A percentile compares a stretch with the other conserved stretches of the same genome.
Evolutionary conservation across 129 eudicot species (phyloP).

Genomic region (Pulicaria dysenterica): DNA sequence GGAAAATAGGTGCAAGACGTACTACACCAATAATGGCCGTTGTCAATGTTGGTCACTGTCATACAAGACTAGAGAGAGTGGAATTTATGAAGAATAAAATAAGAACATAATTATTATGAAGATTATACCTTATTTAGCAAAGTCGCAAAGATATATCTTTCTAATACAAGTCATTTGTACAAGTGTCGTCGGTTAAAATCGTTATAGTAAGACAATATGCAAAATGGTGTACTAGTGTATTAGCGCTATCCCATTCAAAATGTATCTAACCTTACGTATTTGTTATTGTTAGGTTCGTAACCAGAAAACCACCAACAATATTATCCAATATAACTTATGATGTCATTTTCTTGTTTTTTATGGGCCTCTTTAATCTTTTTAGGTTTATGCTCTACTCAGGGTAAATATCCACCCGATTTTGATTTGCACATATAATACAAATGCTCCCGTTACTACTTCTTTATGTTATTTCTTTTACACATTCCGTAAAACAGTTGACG

Average conservation of each 20-base stretch:
- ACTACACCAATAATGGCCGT: conserved; percentile 20
- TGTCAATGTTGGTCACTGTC: conserved; percentile 37
- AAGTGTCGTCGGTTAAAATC: too few species aligned
- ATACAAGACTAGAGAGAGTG: conserved; percentile 18
- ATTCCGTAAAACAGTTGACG: too few species aligned
- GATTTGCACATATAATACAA: conserved; percentile 17
- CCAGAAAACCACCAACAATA: too few species aligned
- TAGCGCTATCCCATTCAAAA: too few species aligned
- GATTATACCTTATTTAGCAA: neutral
- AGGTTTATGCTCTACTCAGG: conserved; percentile 10
- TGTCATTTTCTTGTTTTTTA: neutral
- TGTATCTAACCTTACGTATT: neutral
- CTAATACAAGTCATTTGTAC: too few species aligned
- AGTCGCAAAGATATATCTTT: neutral
- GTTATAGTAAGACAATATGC: too few species aligned
- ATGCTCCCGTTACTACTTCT: too few species aligned
- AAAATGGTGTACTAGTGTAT: too few species aligned
- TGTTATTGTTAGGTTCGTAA: too few species aligned
- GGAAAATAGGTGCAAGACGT: conserved; percentile 27
- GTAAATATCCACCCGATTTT: neutral
- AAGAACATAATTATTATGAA: neutral
- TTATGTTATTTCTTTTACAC: too few species aligned
- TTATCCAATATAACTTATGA: neutral
- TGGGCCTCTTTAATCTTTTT: conserved; percentile 6
- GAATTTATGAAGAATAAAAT: conserved; percentile 5